phyloP scores from a whole-genome alignment of 1,139 yeast genomes.

The Taphrina communis region DNA sequence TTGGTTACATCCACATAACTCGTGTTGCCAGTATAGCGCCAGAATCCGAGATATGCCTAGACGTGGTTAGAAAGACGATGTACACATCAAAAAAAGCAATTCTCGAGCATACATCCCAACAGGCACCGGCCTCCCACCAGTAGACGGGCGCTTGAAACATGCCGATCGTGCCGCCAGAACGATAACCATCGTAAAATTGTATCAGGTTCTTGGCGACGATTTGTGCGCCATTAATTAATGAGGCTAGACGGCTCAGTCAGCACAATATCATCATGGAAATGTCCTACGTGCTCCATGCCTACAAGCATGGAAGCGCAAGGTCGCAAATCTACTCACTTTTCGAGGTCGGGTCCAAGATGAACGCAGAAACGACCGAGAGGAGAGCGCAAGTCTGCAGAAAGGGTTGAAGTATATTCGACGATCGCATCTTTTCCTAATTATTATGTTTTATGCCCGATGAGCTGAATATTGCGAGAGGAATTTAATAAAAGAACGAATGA shows the following conservation, averaged over 20 bases:
- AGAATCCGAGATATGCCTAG: conserved; percentile 60
- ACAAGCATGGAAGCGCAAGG: neutral
- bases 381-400: conserved; percentile 20
- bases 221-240: conserved; percentile 58
- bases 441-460: neutral
- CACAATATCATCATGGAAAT: neutral
- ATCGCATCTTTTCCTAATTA: conserved; percentile 12
- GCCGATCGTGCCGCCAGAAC: conserved; percentile 60
- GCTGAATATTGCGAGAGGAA: neutral
- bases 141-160: conserved; percentile 77
- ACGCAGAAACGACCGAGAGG: conserved; percentile 10
- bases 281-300: no score
- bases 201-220: conserved; percentile 67
- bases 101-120: conserved; percentile 55
- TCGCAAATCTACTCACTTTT: conserved; percentile 2
- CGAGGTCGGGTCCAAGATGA: conserved; percentile 26
- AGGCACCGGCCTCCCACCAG: conserved; percentile 97
- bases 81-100: no score
- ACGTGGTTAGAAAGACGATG: neutral
- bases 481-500: neutral
- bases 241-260: conserved; percentile 33
- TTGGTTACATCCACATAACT: conserved; percentile 64
- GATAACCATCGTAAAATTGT: conserved; percentile 69
- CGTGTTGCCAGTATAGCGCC: conserved; percentile 66
- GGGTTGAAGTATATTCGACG: conserved; percentile 15